Evolutionary conservation across 371 early-diverging fungal species (phyloP).

Genomic region (Syncephalastrum contaminatum): DNA sequence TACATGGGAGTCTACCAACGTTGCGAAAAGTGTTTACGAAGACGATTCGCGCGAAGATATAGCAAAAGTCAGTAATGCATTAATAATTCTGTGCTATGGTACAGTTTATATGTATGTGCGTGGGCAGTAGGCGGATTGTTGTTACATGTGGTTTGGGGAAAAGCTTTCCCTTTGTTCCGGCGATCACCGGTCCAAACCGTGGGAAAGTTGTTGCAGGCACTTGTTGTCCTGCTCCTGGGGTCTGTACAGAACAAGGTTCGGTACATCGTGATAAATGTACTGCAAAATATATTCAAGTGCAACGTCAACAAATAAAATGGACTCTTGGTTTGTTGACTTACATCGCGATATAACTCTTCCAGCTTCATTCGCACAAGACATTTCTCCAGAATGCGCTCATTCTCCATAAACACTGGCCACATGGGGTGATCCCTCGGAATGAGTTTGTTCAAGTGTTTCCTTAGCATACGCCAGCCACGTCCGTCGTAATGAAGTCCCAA

Average conservation of each 20-base stretch:
- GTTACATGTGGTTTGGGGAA: too few relatives aligned
- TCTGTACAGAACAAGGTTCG: constrained; percentile 59
- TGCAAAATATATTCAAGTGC: constrained; percentile 9
- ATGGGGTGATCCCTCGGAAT: constrained; percentile 51
- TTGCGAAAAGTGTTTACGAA: too few relatives aligned
- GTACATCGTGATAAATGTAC: constrained; percentile 63
- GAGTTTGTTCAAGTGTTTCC: constrained; percentile 41
- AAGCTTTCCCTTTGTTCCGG: too few relatives aligned
- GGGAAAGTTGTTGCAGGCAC: not conserved
- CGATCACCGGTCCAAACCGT: too few relatives aligned
- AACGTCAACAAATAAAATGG: not conserved
- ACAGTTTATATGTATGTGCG: too few relatives aligned
- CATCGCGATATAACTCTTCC: constrained; percentile 68
- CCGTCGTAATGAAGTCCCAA: constrained; percentile 65
- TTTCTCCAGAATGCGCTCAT: constrained; percentile 51
- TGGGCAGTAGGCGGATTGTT: too few relatives aligned
- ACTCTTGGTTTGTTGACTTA: constrained; percentile 24
- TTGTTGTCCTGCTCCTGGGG: constrained; percentile 20
- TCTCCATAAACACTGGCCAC: constrained; percentile 48
- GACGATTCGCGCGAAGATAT: too few relatives aligned
- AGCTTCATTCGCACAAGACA: constrained; percentile 72
- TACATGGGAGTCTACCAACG: too few relatives aligned
- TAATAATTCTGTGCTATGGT: too few relatives aligned
- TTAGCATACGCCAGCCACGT: constrained; percentile 63
- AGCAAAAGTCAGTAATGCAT: too few relatives aligned